Base-by-base conservation (phyloP, 192 early-diverging fungal genomes). In the Umbelopsis vinacea region DNA sequence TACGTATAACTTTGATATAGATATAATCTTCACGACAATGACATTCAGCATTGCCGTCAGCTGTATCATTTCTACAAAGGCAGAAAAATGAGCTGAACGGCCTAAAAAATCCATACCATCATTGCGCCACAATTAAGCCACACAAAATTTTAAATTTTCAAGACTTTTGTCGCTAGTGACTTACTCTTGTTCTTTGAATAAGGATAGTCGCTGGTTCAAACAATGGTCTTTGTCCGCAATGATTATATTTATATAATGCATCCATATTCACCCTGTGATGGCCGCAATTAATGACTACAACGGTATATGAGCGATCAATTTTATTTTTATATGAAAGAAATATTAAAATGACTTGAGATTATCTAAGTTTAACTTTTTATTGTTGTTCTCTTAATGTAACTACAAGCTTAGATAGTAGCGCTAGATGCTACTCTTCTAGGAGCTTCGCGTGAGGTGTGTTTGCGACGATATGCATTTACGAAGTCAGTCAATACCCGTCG, bases 401-500 rank as follows among this genome's bases (percentile, higher is more conserved):
- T 12, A 2, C 14, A 63, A 63, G 15, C 5, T 37, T 63, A 37
- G 35, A 35, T 63, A 33, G 15, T 57, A 9, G 54, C 14, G 33
- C 17, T 63, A 17, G 48, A 50, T 15, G 48, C 14, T 50, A 50
- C 48, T 37, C 57, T 63, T 37, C 57, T 35, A 6, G 29, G 26
- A 17, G 11, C 57, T 29, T 63, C 29, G 17, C 57, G 57, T 17
- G 57, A 63, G 33, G 71, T 72, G 70, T 86, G 75, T 72, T 85
- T 83, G 54, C 90, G 79, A 52, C 87, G 76, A 72, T 87, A 91
- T 22, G 77, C 35, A 10, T 81, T 82, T 7, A 85, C 80, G 67
- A 91, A 90, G 54, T 91, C 89, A 22, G 83, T 79, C 1, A 90
- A 70, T 3, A 86, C 73, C n/a, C 83, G 69, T 70, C 82, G 72